Evolutionary conservation across 441 rosid genomes (phyloP), one percentile per base, ranked within the genome.

Genomic region (Croton laevigatus): DNA sequence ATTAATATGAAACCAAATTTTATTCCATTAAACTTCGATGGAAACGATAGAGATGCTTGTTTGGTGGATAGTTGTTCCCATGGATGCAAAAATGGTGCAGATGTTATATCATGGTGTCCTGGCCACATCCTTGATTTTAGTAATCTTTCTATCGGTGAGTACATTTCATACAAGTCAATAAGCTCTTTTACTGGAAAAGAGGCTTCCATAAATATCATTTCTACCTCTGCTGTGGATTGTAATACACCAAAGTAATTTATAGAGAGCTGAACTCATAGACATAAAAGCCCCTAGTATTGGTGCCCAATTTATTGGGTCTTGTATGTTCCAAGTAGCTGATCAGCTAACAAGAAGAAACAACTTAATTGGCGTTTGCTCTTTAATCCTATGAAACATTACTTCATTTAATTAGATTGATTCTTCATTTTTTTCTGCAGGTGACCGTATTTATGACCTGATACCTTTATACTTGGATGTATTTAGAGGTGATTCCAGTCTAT

Each of bases 51-150:
- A 16, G 74, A 70, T 78, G 22, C 58, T 70, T 69, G 58, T 46
- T 63, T n/a, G 48, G 61, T 53, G 51, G 78, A 73, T 67, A 63
- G 59, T 46, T 62, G 77, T 73, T 73, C 78, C 4, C 72, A 80
- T 76, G 84, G 81, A 70, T 49, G 53, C 75, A 72, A 60, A 66
- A 62, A 74, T 55, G 68, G 59, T 60, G 75, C 65, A 59, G 69
- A 70, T 49, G 75, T 55, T 67, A 81, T 64, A 70, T 84, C 89
- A 75, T 95, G 99, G 98, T 75, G 68, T 68, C 93, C 86, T 40
- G 81, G 88, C 79, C 85, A 91, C 80, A 83, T 95, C 72, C 83
- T 95, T 37, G 99, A 95, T 83, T 91, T 95, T 76, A 90, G 97
- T 71, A 76, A 91, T 86, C 89, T 92, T 73, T 78, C 91, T 46